These are phyloP conservation scores for Lactifluus volemus DNA, from an alignment of 768 basidiomycete genomes.

Conservation along the genomic window DNA sequence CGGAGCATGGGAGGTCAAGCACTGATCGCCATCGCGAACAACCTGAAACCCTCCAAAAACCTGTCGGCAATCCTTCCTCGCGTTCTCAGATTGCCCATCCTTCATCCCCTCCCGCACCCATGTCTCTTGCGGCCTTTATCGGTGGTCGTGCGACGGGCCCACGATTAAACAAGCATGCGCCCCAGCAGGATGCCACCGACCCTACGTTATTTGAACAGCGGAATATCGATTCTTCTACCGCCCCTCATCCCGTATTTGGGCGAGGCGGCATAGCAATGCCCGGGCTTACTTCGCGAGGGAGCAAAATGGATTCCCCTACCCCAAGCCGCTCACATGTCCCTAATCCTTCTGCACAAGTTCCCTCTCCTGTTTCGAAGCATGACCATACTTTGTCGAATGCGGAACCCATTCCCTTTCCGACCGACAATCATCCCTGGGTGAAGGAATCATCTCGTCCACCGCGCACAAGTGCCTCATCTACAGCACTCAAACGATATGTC, in stretches of 20 bases:
- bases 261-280: slow-evolving; percentile 69
- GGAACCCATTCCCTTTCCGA: not conserved
- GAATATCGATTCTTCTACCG: slow-evolving; percentile 30
- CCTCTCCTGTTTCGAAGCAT: slow-evolving; percentile 9
- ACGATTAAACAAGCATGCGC: slow-evolving; percentile 59
- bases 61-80: not conserved
- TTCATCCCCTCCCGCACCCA: slow-evolving; percentile 31
- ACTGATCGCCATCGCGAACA: not conserved
- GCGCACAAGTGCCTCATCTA: not conserved
- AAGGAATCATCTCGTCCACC: not conserved
- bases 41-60: slow-evolving; percentile 8
- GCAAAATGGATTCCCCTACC: not conserved
- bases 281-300: slow-evolving; percentile 40
- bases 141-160: slow-evolving; percentile 72
- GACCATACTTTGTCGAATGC: not conserved
- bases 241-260: slow-evolving; percentile 71
- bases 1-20: not conserved
- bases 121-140: slow-evolving; percentile 76
- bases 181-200: slow-evolving; percentile 59
- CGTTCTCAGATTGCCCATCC: not conserved
- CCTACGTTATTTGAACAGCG: slow-evolving; percentile 62
- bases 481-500: slow-evolving; percentile 15
- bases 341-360: slow-evolving; percentile 1
- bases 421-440: not conserved
- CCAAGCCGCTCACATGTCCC: not conserved